phyloP scores from a whole-genome alignment of 176 grass and related monocot genomes.

The Carex kokanica region DNA sequence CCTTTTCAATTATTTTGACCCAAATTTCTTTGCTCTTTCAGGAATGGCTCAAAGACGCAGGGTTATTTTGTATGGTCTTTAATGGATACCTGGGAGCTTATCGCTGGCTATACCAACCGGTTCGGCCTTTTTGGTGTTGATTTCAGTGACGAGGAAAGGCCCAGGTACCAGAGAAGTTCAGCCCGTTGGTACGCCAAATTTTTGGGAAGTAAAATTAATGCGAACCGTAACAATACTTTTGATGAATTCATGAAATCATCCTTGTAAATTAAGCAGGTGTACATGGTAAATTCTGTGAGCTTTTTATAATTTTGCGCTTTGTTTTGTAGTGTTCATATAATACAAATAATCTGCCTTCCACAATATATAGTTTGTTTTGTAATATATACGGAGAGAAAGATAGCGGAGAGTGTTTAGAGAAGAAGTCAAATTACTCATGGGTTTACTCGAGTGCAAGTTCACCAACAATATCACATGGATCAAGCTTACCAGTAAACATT shows the following conservation, averaged over 20 bases:
- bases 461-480: no score
- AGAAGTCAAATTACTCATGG: no score
- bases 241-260: background rate
- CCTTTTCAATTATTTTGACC: background rate
- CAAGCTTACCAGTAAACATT: no score
- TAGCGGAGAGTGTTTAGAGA: no score
- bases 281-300: background rate
- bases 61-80: slow-evolving; percentile 87
- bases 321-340: background rate
- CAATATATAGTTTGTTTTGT: no score
- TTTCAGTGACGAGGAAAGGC: slow-evolving; percentile 22
- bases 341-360: background rate
- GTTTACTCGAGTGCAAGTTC: no score
- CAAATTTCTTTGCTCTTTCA: slow-evolving; percentile 21
- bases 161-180: slow-evolving; percentile 38
- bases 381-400: no score
- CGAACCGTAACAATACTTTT: background rate
- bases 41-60: slow-evolving; percentile 60
- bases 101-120: background rate
- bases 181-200: background rate
- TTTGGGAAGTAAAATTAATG: background rate
- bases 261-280: background rate
- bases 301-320: background rate
- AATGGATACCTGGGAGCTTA: slow-evolving; percentile 46
- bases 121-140: slow-evolving; percentile 48